Base-by-base conservation (phyloP, 805 yeast species). In the Saturnispora halmiae region DNA sequence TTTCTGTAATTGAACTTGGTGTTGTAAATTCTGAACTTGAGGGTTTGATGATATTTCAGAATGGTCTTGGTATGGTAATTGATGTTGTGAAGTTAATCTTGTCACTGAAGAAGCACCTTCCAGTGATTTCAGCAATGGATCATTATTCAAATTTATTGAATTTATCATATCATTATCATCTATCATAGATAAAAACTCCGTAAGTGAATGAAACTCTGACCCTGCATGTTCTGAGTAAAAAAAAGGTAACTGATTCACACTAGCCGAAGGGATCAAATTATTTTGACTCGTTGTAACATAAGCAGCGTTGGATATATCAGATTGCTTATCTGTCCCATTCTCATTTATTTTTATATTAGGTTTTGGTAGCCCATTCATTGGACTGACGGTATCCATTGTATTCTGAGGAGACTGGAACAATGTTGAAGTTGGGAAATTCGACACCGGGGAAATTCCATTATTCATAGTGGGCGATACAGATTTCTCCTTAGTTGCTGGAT, bases 161-260 rank as follows among this genome's bases (percentile, higher is more conserved):
- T 67, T 72, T 9, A 76, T 78, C 52, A 79, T 63, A 39, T 78
- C 83, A 0, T 88, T 83, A 54, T 87, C 95, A 52, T 88, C 96
- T 34, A 88, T 74, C 84, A 88, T 84, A 2, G 88, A 78, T 39
- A 88, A 64, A 52, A 88, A 88, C 55, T 88, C 96, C 44, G 86
- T 86, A 49, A 88, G 66, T 1, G 95, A 86, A 46, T 86, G 78
- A 55, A 88, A 87, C 61, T 88, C 96, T 16, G 92, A 79, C 2
- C 95, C 95, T 0, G 92, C 94, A 56, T 87, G 94, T 52, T 87
- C 95, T 0, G 95, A 82, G 47, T 77, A 81, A 63, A 87, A 87
- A 43, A 82, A 75, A 0, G 94, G 92, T 47, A 78, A 83, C 44
- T 78, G 84, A 50, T 72, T 61, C n/a, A 62, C 46, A 4, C 59